These are phyloP conservation scores for Sporopachydermia quercuum DNA, from an alignment of 805 yeast species.

Conservation along the genomic window DNA sequence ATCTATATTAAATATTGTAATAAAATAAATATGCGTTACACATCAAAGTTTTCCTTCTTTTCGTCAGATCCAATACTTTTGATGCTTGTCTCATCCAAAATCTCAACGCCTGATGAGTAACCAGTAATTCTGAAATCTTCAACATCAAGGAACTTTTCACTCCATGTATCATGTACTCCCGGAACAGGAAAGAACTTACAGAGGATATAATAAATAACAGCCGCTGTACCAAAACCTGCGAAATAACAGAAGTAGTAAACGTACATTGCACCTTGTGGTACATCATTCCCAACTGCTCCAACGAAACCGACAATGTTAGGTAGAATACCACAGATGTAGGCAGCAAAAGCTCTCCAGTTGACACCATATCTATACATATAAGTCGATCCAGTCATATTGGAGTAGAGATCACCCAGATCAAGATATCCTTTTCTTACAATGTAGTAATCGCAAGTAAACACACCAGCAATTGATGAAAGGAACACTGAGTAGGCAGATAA, in stretches of 20 bases:
- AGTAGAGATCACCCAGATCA: constrained; percentile 48
- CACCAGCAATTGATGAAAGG: constrained; percentile 73
- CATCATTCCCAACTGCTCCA: constrained; percentile 65
- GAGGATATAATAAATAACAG: constrained; percentile 36
- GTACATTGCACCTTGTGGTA: constrained; percentile 64
- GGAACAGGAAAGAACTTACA: constrained; percentile 36
- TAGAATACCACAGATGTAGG: constrained; percentile 65
- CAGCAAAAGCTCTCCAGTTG: constrained; percentile 76
- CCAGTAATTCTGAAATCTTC: constrained; percentile 17
- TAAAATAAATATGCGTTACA: too few relatives aligned
- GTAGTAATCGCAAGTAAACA: constrained; percentile 36
- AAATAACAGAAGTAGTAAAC: constrained; percentile 66
- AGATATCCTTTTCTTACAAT: constrained; percentile 63
- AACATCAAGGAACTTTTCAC: not conserved
- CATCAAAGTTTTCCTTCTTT: not conserved
- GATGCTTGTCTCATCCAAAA: not conserved
- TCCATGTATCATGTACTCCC: constrained; percentile 7
- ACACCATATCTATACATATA: constrained; percentile 57
- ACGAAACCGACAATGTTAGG: constrained; percentile 84
- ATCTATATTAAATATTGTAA: too few relatives aligned
- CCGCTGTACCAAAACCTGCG: constrained; percentile 54
- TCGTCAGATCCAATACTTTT: not conserved
- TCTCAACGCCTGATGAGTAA: constrained; percentile 14
- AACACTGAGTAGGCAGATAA: constrained; percentile 72
- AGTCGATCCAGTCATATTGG: constrained; percentile 25